A percentile compares a stretch with the other conserved stretches of the same genome.
These are phyloP conservation scores for Lipomyces sp. DNA, from an alignment of 805 yeast species.

Conservation along the genomic window DNA sequence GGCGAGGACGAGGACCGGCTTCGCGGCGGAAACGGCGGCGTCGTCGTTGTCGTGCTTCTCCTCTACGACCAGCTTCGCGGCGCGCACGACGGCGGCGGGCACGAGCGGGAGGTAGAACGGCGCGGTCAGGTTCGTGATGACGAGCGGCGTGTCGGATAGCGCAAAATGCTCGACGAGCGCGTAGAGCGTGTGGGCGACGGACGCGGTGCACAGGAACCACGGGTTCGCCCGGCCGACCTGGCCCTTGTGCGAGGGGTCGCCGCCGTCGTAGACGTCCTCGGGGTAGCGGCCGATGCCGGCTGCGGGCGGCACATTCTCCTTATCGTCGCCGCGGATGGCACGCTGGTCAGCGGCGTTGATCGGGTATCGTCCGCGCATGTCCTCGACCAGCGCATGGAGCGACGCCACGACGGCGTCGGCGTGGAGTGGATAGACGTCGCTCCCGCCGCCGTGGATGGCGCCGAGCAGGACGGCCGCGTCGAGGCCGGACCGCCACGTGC, in stretches of 20 bases:
- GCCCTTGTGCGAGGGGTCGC: constrained; percentile 48
- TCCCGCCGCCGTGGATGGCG: constrained; percentile 35
- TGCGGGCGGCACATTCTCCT: constrained; percentile 37
- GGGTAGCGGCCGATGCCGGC: constrained; percentile 89
- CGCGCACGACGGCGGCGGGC: constrained; percentile 7
- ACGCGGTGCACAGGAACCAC: constrained; percentile 65
- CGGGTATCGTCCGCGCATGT: constrained; percentile 74
- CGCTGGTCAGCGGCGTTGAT: constrained; percentile 47
- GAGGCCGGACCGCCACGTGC: constrained; percentile 60
- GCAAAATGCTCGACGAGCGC: constrained; percentile 34
- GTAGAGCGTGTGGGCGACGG: constrained; percentile 38
- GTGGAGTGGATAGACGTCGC: constrained; percentile 33
- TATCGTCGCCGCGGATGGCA: constrained; percentile 16
- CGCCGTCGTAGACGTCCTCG: constrained; percentile 73
- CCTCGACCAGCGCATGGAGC: constrained; percentile 55
- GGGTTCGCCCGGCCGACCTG: constrained; percentile 73
- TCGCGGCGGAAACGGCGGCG: constrained; percentile 8
- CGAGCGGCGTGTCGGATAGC: constrained; percentile 10
- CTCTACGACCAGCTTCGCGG: no score
- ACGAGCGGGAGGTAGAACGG: constrained; percentile 25
- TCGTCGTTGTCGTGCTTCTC: constrained; percentile 10
- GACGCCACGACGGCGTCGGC: constrained; percentile 40
- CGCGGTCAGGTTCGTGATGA: constrained; percentile 20
- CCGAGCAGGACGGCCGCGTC: constrained; percentile 72
- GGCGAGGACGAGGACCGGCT: constrained; percentile 7